A percentile compares a stretch with the other conserved stretches of the same genome.
Conservation (phyloP, 2,329 filamentous ascomycete species). For the Pestalotiopsis sp. region DNA sequence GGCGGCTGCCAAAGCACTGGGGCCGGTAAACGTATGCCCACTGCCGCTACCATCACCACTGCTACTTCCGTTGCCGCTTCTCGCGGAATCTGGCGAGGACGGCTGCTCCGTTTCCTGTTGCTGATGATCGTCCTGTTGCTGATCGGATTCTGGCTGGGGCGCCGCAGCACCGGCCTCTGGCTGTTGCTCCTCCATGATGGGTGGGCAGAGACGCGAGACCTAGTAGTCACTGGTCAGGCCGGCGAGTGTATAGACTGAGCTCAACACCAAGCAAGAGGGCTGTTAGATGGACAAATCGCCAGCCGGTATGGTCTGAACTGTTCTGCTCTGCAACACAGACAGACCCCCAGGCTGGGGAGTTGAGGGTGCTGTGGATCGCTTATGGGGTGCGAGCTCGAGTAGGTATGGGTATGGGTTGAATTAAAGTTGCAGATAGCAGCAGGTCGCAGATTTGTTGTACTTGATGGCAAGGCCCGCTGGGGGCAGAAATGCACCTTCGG, state of each 20-base stretch:
- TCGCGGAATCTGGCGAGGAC: not conserved
- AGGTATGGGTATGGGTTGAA: conserved; percentile 4
- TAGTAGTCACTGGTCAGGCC: conserved; percentile 2
- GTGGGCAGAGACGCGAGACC: conserved; percentile 4
- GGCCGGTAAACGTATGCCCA: not conserved
- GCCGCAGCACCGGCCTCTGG: not conserved
- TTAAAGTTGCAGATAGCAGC: conserved; percentile 7
- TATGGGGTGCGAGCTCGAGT: not conserved
- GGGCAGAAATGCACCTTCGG: not conserved
- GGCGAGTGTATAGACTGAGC: not conserved
- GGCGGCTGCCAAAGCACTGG: not conserved
- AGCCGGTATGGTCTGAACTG: not conserved
- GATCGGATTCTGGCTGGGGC: not conserved
- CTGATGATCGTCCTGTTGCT: not conserved
- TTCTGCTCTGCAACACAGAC: conserved; percentile 6
- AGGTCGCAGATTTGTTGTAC: conserved; percentile 1
- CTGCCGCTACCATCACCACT: not conserved
- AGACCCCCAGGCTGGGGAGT: not conserved
- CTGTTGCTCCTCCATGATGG: conserved; percentile 1
- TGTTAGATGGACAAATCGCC: not conserved
- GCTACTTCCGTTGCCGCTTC: not conserved
- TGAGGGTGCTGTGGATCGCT: conserved; percentile 4
- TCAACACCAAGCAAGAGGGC: not conserved
- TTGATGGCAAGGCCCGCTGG: not conserved
- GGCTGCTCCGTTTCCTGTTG: not conserved